A percentile compares a stretch with the other conserved stretches of the same genome.
These are phyloP conservation scores for Physocladia obscura DNA, from an alignment of 192 early-diverging fungal species.

Conservation along the genomic window DNA sequence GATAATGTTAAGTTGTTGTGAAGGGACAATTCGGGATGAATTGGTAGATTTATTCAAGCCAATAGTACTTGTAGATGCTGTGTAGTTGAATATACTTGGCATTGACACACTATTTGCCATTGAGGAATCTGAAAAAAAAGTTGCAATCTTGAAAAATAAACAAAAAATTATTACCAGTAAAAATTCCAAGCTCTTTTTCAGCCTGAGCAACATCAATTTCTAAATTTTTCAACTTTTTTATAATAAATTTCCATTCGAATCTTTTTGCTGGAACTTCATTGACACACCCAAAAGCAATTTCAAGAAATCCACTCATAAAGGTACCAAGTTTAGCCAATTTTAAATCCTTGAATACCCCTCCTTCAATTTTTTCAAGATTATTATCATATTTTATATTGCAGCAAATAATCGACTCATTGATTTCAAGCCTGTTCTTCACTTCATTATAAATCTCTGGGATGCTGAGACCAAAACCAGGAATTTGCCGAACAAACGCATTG, in stretches of 20 bases:
- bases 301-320: slow-evolving; percentile 28
- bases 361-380: slow-evolving; percentile 5
- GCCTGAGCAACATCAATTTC: slow-evolving; percentile 34
- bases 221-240: slow-evolving; percentile 33
- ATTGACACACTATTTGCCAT: slow-evolving; percentile 15
- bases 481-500: neutral
- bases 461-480: slow-evolving; percentile 9
- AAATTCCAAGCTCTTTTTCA: slow-evolving; percentile 19
- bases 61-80: neutral
- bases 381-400: neutral
- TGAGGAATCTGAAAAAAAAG: neutral
- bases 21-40: slow-evolving; percentile 1
- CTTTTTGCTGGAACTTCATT: slow-evolving; percentile 33
- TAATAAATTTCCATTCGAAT: slow-evolving; percentile 40
- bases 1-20: neutral
- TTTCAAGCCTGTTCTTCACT: neutral
- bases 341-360: neutral
- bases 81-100: slow-evolving; percentile 12
- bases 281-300: slow-evolving; percentile 35
- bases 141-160: neutral
- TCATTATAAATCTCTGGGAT: neutral
- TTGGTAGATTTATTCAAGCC: slow-evolving; percentile 3
- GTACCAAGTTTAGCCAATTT: no score
- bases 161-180: neutral
- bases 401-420: neutral